Evolutionary conservation across 139 green algal genomes (phyloP), one percentile per base, ranked within the genome.

Genomic region (Yamagishiella unicocca): DNA sequence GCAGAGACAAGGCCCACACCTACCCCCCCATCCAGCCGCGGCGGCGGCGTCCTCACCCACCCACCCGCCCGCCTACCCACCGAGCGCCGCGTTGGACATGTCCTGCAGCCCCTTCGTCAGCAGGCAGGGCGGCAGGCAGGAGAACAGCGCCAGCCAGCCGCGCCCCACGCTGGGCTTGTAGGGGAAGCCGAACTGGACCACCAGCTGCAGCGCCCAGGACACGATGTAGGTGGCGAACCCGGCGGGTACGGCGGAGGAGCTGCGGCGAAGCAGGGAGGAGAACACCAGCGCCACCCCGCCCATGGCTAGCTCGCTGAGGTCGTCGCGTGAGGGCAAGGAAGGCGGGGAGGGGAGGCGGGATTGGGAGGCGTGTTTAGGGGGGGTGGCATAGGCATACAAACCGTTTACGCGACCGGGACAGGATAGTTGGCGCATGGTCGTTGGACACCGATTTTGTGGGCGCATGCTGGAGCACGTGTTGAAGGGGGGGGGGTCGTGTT

Each of bases 31-130:
- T n/a, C n/a, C n/a, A n/a, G n/a, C n/a, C n/a, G n/a, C n/a, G n/a
- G n/a, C n/a, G n/a, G n/a, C n/a, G n/a, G n/a, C n/a, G n/a, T n/a
- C n/a, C n/a, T n/a, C n/a, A n/a, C n/a, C n/a, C n/a, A n/a, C n/a
- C 8, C 62, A 35, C 10, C 37, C 12, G 4, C 19, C 14, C 35
- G 24, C 40, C 22, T 25, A 22, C 66, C 40, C 45, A 87, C 86
- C 90, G 35, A 91, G 75, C 5, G 92, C 89, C 12, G 95, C 95
- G 0, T 83, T 82, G 22, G 94, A 87, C 40, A 97, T 74, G 86
- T 97, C 95, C 29, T 87, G 35, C 31, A 98, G 70, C 1, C 93
- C 94, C 87, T 98, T 97, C 31, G 83, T 90, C n/a, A 98, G 91
- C 77, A 97, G 81, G 31, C 78, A 92, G 91, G 93, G 97, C 27